Evolutionary conservation across 2,329 filamentous ascomycete species (phyloP), one percentile per base, ranked within the genome.

Genomic region (Dactylellina leptospora): DNA sequence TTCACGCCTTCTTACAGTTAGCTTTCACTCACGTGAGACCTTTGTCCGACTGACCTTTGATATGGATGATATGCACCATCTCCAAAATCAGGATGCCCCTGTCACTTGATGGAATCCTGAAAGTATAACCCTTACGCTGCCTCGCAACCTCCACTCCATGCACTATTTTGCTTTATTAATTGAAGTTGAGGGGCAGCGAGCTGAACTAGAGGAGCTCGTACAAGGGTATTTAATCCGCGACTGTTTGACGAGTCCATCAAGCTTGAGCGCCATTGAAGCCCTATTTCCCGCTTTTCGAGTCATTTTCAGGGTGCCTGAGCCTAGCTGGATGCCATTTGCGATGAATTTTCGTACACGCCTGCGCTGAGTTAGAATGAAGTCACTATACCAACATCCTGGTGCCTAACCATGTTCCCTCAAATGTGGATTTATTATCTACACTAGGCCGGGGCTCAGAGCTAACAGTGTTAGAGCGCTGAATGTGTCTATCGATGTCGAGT

Each of bases 271-370:
- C n/a, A 42, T 4, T 18, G n/a, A 9, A 11, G 38, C 38, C 4
- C n/a, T 42, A 4, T 8, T 4, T 18, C 38, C 38, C 16, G 4
- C 16, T 42, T 42, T 42, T n/a, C 16, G 6, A 11, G 38, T 18
- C 16, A 42, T 42, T 18, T 42, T 42, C 9, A 42, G 38, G 8
- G 38, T 42, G 4, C 38, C 38, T 10, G 38, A 42, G 4, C 38
- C n/a, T 4, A 42, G 6, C n/a, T 42, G 8, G 4, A 42, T n/a
- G n/a, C 38, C 38, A 42, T 42, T 16, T 4, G n/a, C 38, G 16
- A 42, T 42, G n/a, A 42, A 42, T 18, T 42, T 42, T 42, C 38
- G n/a, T 4, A 42, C n/a, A n/a, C n/a, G n/a, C 38, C 38, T 42
- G n/a, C 8, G 9, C 8, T 4, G n/a, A 33, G 11, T 33, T 33